Evolutionary conservation across 352 stramenopile species (phyloP).

Genomic region (Phytophthora palmivora): DNA sequence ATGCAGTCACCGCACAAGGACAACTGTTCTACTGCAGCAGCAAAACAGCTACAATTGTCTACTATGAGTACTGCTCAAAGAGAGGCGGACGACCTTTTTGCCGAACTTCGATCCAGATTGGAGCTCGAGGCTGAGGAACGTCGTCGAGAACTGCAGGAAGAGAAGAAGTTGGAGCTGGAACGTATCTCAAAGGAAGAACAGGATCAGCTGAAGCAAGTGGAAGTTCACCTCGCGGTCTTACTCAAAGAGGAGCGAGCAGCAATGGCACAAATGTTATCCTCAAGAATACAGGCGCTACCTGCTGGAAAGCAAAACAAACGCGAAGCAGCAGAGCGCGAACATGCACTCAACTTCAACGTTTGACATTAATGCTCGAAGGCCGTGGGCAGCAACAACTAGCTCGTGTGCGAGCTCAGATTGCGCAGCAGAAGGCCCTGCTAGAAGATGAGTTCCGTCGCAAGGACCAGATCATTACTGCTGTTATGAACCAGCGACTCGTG

Average conservation of each 20-base stretch:
- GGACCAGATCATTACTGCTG: slow-evolving; percentile 49
- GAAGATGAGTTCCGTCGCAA: slow-evolving; percentile 65
- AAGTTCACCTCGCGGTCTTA: slow-evolving; percentile 33
- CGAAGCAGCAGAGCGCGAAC: slow-evolving; percentile 30
- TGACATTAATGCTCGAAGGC: slow-evolving; percentile 60
- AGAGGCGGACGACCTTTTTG: slow-evolving; percentile 44
- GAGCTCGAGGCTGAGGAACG: slow-evolving; percentile 63
- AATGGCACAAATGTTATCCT: slow-evolving; percentile 42
- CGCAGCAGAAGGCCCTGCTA: slow-evolving; percentile 39
- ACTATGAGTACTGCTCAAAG: slow-evolving; percentile 11
- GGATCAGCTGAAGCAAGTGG: slow-evolving; percentile 31
- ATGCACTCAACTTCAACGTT: slow-evolving; percentile 49
- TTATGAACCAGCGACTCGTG: slow-evolving; percentile 56
- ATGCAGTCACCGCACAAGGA: background rate
- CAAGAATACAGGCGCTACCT: slow-evolving; percentile 24
- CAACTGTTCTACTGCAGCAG: slow-evolving; percentile 16
- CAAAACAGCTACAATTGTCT: slow-evolving; percentile 13
- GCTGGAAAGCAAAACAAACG: slow-evolving; percentile 16
- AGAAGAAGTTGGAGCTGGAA: slow-evolving; percentile 46
- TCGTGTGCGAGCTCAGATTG: slow-evolving; percentile 28
- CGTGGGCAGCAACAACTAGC: slow-evolving; percentile 34
- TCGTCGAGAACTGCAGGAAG: slow-evolving; percentile 42
- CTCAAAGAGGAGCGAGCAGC: slow-evolving; percentile 43
- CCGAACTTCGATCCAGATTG: slow-evolving; percentile 55
- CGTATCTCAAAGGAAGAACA: slow-evolving; percentile 35